A percentile compares a stretch with the other conserved stretches of the same genome.
phyloP scores from a whole-genome alignment of 2,329 filamentous ascomycete genomes.

The Fusarium anthophilum region DNA sequence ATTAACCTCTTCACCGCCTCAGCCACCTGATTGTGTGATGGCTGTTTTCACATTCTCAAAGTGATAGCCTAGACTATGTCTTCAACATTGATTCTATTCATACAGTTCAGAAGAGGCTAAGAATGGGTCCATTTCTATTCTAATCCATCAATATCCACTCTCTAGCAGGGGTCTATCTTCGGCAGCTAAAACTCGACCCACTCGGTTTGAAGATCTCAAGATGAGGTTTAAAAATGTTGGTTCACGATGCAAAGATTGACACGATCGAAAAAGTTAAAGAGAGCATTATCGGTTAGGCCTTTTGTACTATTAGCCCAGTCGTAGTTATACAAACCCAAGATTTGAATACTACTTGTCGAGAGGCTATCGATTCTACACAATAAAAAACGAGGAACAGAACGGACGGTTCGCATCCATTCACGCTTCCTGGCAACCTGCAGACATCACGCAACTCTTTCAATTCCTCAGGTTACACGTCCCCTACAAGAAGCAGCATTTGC shows the following conservation, averaged over 20 bases:
- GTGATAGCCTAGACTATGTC: background rate
- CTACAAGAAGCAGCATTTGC: background rate
- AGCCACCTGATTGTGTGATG: background rate
- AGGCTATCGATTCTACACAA: background rate
- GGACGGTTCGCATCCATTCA: background rate
- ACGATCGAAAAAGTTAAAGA: background rate
- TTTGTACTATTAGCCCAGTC: accelerated
- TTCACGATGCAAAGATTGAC: slow-evolving; percentile 1
- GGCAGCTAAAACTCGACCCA: slow-evolving; percentile 20
- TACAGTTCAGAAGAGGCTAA: slow-evolving; percentile 1
- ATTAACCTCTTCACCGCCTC: slow-evolving; percentile 2
- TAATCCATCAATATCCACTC: slow-evolving; percentile 18
- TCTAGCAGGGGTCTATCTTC: slow-evolving; percentile 27
- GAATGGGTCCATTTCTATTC: slow-evolving; percentile 17
- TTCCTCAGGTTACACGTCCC: background rate
- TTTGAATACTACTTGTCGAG: background rate
- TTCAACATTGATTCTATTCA: background rate
- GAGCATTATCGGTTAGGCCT: too few species aligned
- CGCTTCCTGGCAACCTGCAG: background rate
- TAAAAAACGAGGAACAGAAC: background rate
- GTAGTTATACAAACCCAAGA: background rate
- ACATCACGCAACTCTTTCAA: background rate
- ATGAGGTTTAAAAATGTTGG: slow-evolving; percentile 1
- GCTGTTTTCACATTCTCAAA: background rate
- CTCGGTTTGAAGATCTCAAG: slow-evolving; percentile 15